Percentiles rank a stretch among this genome's conserved stretches.
Conservation (phyloP, 192 early-diverging fungal genomes). For the Coemansia sp. region DNA sequence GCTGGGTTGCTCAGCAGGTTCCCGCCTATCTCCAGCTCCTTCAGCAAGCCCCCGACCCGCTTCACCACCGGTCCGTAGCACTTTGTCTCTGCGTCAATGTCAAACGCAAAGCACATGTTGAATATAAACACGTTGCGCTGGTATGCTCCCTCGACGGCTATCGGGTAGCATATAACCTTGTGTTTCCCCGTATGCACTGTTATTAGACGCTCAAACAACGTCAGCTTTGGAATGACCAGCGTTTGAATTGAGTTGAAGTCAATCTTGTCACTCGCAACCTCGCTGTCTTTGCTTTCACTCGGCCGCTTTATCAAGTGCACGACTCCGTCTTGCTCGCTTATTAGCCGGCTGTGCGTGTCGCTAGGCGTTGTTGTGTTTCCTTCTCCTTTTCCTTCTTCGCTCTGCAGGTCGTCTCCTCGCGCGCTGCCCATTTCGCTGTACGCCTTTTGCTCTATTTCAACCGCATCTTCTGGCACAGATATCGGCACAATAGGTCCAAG, state of each 20-base stretch:
- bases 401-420: slow-evolving; percentile 6
- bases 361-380: not conserved
- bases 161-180: slow-evolving; percentile 54
- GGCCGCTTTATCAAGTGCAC: slow-evolving; percentile 39
- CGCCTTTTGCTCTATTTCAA: slow-evolving; percentile 25
- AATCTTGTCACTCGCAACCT: slow-evolving; percentile 23
- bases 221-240: slow-evolving; percentile 50
- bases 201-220: slow-evolving; percentile 48
- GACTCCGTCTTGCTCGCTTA: slow-evolving; percentile 2
- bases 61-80: slow-evolving; percentile 87
- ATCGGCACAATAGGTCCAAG: slow-evolving; percentile 44
- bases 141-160: slow-evolving; percentile 56
- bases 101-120: slow-evolving; percentile 95
- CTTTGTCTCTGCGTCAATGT: slow-evolving; percentile 71
- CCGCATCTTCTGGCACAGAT: slow-evolving; percentile 43
- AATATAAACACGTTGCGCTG: slow-evolving; percentile 83
- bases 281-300: not conserved
- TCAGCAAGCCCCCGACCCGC: slow-evolving; percentile 79
- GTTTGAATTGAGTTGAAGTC: slow-evolving; percentile 53
- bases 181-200: slow-evolving; percentile 37
- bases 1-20: slow-evolving; percentile 38
- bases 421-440: slow-evolving; percentile 10
- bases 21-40: slow-evolving; percentile 71
- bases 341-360: not conserved
- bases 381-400: not conserved